A percentile compares a stretch with the other conserved stretches of the same genome.
phyloP scores from a whole-genome alignment of 768 basidiomycete genomes.

The Suillus alpinus region DNA sequence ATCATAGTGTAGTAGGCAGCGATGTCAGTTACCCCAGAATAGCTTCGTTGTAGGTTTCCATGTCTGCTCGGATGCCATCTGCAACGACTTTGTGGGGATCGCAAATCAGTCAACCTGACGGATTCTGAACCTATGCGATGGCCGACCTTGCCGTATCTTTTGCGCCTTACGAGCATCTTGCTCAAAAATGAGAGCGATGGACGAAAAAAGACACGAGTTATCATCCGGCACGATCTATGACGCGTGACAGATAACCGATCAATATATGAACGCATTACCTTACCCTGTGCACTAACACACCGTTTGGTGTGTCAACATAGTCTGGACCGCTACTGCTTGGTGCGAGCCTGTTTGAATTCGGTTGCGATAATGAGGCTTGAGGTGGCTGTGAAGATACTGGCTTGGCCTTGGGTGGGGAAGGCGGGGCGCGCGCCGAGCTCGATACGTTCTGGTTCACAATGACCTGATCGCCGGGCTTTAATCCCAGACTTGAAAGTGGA shows the following conservation, averaged over 20 bases:
- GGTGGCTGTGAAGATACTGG: constrained; percentile 13
- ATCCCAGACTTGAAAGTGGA: constrained; percentile 71
- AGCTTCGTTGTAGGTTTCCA: constrained; percentile 75
- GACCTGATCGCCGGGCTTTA: constrained; percentile 80
- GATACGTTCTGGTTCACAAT: constrained; percentile 57
- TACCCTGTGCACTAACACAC: constrained; percentile 74
- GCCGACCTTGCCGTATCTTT: constrained; percentile 70
- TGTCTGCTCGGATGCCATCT: constrained; percentile 71
- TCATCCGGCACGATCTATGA: constrained; percentile 89
- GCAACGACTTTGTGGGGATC: constrained; percentile 64
- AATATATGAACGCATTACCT: not conserved
- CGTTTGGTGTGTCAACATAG: constrained; percentile 58
- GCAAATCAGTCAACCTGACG: constrained; percentile 1
- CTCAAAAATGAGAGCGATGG: constrained; percentile 81
- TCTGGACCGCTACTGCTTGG: constrained; percentile 42
- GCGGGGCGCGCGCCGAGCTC: constrained; percentile 12
- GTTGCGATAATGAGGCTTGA: constrained; percentile 14
- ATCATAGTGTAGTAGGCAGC: not conserved
- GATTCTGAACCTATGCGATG: not conserved
- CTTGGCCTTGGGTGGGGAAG: constrained; percentile 6
- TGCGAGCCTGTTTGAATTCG: constrained; percentile 15
- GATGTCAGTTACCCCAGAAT: constrained; percentile 68
- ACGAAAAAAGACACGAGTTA: constrained; percentile 92
- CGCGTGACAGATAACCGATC: not conserved
- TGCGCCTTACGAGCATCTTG: constrained; percentile 74